These are phyloP conservation scores for Aspergillus felis DNA, from an alignment of 2,329 filamentous ascomycete genomes.

Conservation along the genomic window DNA sequence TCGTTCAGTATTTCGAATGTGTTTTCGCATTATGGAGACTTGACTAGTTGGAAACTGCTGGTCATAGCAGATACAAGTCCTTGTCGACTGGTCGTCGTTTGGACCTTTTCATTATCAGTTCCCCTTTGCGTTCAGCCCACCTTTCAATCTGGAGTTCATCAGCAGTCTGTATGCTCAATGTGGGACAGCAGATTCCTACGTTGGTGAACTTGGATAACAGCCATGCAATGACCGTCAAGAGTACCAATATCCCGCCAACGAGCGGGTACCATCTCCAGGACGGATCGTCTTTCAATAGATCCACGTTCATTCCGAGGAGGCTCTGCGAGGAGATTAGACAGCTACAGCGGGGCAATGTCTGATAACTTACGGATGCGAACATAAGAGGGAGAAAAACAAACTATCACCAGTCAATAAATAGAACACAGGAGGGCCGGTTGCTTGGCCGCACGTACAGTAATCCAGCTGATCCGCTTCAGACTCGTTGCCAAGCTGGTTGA, in stretches of 20 bases:
- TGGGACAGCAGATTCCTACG: neutral
- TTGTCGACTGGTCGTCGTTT: neutral
- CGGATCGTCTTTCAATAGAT: conserved; percentile 8
- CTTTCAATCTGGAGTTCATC: neutral
- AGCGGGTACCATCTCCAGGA: conserved; percentile 11
- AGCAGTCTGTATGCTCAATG: neutral
- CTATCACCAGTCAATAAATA: conserved; percentile 2
- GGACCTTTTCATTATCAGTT: neutral
- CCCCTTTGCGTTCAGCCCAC: neutral
- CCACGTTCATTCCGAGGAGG: conserved; percentile 13
- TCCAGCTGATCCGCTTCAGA: conserved; percentile 15
- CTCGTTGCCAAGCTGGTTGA: conserved; percentile 14
- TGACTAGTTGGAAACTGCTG: neutral
- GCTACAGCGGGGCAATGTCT: neutral
- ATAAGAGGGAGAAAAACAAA: conserved; percentile 13
- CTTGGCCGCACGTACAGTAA: conserved; percentile 3
- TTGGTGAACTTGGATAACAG: conserved; percentile 9
- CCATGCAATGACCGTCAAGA: conserved; percentile 7
- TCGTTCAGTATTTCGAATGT: too few relatives aligned
- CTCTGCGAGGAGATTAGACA: conserved; percentile 6
- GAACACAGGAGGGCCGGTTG: too few relatives aligned
- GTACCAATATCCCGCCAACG: conserved; percentile 4
- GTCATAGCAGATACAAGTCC: neutral
- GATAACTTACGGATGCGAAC: conserved; percentile 10
- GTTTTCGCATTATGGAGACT: neutral